Conservation (phyloP, 2,329 filamentous ascomycete genomes). For the Aspergillus fumigatus region DNA sequence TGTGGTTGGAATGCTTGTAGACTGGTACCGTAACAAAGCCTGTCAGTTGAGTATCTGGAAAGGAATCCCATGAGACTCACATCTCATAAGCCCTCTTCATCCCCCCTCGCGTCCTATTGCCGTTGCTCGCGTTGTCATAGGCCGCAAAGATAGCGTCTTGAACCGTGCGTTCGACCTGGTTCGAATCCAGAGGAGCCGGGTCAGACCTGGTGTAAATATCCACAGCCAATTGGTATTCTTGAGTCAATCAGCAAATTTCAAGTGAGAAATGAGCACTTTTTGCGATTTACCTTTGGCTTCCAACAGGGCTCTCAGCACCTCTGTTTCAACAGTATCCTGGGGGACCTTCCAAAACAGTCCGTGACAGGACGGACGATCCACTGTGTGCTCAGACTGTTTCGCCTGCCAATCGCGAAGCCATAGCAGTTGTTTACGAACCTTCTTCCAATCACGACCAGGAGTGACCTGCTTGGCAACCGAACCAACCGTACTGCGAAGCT, state of each 20-base stretch:
- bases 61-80: constrained; percentile 29
- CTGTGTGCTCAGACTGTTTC: constrained; percentile 14
- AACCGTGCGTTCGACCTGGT: constrained; percentile 50
- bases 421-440: constrained; percentile 48
- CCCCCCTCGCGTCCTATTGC: constrained; percentile 57
- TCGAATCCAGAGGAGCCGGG: constrained; percentile 34
- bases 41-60: constrained; percentile 1
- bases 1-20: constrained; percentile 40
- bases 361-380: constrained; percentile 31
- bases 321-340: constrained; percentile 48
- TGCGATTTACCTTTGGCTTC: constrained; percentile 38
- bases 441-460: constrained; percentile 46
- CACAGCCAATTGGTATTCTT: constrained; percentile 40
- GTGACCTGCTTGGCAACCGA: constrained; percentile 41
- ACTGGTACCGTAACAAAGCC: constrained; percentile 16
- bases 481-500: constrained; percentile 52
- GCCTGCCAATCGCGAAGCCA: constrained; percentile 60
- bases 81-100: constrained; percentile 59
- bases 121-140: constrained; percentile 64
- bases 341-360: constrained; percentile 49
- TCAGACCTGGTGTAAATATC: constrained; percentile 35
- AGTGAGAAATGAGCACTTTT: background rate
- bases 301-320: constrained; percentile 54
- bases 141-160: constrained; percentile 49
- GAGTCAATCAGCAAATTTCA: constrained; percentile 10